Percentiles rank a stretch among this genome's conserved stretches.
These are phyloP conservation scores for Gleditsia sinensis DNA, from an alignment of 306 rosid genomes.

Conservation along the genomic window DNA sequence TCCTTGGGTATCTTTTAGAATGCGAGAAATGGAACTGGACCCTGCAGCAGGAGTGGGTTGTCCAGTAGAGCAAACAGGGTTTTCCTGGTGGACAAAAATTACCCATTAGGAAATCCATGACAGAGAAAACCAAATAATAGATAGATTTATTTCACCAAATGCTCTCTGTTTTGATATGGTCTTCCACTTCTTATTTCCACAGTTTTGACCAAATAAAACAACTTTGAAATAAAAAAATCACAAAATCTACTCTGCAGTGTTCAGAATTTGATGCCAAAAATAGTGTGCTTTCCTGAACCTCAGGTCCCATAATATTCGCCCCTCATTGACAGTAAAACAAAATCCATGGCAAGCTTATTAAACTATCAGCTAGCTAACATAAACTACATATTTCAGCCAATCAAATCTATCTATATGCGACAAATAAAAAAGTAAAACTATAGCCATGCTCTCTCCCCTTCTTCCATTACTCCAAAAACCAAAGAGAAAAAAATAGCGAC, in stretches of 20 bases:
- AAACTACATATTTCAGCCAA: not conserved
- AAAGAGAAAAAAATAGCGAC: not conserved
- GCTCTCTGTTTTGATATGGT: not conserved
- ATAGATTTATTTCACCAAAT: not conserved
- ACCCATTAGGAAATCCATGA: slow-evolving; percentile 25
- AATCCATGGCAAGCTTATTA: not conserved
- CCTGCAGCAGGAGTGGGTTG: slow-evolving; percentile 37
- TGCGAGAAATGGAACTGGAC: slow-evolving; percentile 39
- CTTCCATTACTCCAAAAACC: not conserved
- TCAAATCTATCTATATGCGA: not conserved
- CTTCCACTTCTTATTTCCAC: slow-evolving; percentile 3
- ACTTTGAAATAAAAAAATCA: not conserved
- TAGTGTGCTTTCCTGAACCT: not conserved
- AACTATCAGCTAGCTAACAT: slow-evolving; percentile 2
- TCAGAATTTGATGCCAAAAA: not conserved
- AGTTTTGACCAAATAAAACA: not conserved
- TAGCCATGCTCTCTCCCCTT: not conserved
- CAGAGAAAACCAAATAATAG: not conserved
- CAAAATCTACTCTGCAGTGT: slow-evolving; percentile 12
- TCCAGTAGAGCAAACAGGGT: slow-evolving; percentile 37
- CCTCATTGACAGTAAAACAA: not conserved
- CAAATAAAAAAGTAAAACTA: not conserved
- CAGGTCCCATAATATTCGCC: slow-evolving; percentile 6
- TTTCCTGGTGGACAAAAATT: slow-evolving; percentile 47
- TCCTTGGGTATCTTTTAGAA: slow-evolving; percentile 40